Percentiles rank a stretch among this genome's conserved stretches.
These are phyloP conservation scores for Boletus subcaerulescens DNA, from an alignment of 768 basidiomycete genomes.

Conservation along the genomic window DNA sequence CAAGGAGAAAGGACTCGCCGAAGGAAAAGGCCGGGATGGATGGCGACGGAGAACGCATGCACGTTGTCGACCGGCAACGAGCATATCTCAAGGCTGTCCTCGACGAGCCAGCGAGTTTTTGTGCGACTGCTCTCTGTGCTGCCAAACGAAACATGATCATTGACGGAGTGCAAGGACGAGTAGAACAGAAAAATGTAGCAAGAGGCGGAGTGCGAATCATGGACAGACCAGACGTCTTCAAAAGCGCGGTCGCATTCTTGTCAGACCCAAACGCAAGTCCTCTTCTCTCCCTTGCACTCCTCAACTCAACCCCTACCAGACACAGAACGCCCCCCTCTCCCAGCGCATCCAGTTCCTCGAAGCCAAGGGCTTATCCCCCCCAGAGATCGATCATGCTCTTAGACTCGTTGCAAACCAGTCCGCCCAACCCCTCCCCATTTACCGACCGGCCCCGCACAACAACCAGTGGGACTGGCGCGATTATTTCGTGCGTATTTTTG, in stretches of 20 bases:
- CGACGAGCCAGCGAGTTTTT: not conserved
- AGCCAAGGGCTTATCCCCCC: constrained; percentile 80
- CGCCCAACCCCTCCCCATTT: constrained; percentile 30
- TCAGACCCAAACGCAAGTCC: constrained; percentile 70
- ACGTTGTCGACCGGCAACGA: constrained; percentile 17
- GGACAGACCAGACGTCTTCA: constrained; percentile 59
- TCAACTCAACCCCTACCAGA: constrained; percentile 40
- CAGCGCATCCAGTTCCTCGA: constrained; percentile 94
- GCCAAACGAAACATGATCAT: constrained; percentile 32
- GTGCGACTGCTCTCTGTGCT: constrained; percentile 16
- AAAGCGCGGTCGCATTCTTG: constrained; percentile 82
- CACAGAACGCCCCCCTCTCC: constrained; percentile 71
- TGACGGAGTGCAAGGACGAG: not conserved
- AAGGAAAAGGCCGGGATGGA: constrained; percentile 4
- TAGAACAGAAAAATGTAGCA: not conserved
- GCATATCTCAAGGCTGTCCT: constrained; percentile 2
- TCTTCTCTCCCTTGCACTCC: not conserved
- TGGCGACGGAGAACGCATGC: not conserved
- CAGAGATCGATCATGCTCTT: constrained; percentile 86
- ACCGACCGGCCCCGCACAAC: constrained; percentile 43
- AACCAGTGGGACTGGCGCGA: constrained; percentile 92
- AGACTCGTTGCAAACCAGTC: constrained; percentile 48
- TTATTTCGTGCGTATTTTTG: constrained; percentile 74
- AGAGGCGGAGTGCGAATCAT: constrained; percentile 34
- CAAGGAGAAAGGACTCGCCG: not conserved